Evolutionary conservation across 192 early-diverging fungal genomes (phyloP), one percentile per base, ranked within the genome.

Genomic region (Backusella liffmaniae): DNA sequence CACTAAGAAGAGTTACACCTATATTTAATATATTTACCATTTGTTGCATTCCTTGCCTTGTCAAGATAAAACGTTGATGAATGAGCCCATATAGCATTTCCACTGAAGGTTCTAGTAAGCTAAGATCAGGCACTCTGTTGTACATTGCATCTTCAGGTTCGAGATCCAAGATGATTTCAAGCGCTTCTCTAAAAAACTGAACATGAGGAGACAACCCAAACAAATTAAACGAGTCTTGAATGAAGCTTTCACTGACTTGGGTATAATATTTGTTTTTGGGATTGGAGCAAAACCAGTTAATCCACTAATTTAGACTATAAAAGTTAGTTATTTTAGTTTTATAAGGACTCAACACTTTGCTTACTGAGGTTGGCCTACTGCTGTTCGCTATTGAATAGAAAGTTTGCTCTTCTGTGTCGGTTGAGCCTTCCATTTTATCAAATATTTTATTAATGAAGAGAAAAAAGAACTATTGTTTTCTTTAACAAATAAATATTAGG

Each of bases 151-250:
- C 86, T 82, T 75, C 90, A 21, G 86, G 91, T 70, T 95, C 94
- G 26, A 89, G 85, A 87, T 99, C 98, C 73, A 99, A 85, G 73
- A 99, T 98, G 90, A 95, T 93, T 80, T 99, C 96, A 16, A 99
- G 85, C 3, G 97, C 95, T 82, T 97, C 95, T 79, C 91, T 88
- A 84, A 96, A 98, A 73, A 92, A 91, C 32, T 92, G 92, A 0
- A 98, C 93, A 16, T 90, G 84, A 18, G 90, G 84, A 79, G 86
- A 86, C 21, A 99, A 88, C 49, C 98, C 98, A n/a, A 94, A 97
- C 76, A 99, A 84, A 83, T 99, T 99, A 84, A 99, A 99, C 76
- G 97, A 96, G 82, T 99, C 98, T 77, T 95, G 92, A 73, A 98
- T 96, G 76, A 91, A 93, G 16, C 92, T 90, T 42, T 92, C 92